A percentile compares a stretch with the other conserved stretches of the same genome.
These are phyloP conservation scores for Terana coerulea DNA, from an alignment of 768 basidiomycete species.

Conservation along the genomic window DNA sequence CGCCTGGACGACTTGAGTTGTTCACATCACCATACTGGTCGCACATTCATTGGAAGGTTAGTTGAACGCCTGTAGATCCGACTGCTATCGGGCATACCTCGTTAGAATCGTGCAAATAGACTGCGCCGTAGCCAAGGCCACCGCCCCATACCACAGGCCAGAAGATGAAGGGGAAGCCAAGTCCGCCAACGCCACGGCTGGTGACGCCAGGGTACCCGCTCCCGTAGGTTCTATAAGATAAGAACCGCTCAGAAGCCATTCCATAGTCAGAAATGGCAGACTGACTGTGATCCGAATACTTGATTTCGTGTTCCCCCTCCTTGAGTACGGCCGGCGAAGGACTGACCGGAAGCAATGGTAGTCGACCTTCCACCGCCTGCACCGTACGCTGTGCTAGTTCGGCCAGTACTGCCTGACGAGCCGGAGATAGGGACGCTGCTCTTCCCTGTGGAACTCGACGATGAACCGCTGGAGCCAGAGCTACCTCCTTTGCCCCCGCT, in stretches of 20 bases:
- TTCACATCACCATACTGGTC: slow-evolving; percentile 32
- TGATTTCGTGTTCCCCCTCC: slow-evolving; percentile 49
- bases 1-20: slow-evolving; percentile 34
- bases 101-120: slow-evolving; percentile 31
- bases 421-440: slow-evolving; percentile 19
- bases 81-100: slow-evolving; percentile 36
- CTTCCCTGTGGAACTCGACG: slow-evolving; percentile 6
- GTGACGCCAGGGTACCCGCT: slow-evolving; percentile 57
- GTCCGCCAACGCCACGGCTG: slow-evolving; percentile 42
- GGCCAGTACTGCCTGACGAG: slow-evolving; percentile 15
- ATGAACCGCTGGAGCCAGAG: slow-evolving; percentile 6
- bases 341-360: slow-evolving; percentile 26
- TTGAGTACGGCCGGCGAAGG: slow-evolving; percentile 33
- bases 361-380: slow-evolving; percentile 21
- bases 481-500: background rate
- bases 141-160: slow-evolving; percentile 59
- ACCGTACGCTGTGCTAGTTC: slow-evolving; percentile 24
- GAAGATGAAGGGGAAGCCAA: slow-evolving; percentile 60
- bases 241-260: background rate
- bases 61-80: background rate
- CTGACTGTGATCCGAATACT: slow-evolving; percentile 8
- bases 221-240: slow-evolving; percentile 45
- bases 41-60: background rate
- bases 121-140: slow-evolving; percentile 23
- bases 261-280: background rate